phyloP scores from a whole-genome alignment of 495 filamentous ascomycete genomes.

The Neurospora cerealis region DNA sequence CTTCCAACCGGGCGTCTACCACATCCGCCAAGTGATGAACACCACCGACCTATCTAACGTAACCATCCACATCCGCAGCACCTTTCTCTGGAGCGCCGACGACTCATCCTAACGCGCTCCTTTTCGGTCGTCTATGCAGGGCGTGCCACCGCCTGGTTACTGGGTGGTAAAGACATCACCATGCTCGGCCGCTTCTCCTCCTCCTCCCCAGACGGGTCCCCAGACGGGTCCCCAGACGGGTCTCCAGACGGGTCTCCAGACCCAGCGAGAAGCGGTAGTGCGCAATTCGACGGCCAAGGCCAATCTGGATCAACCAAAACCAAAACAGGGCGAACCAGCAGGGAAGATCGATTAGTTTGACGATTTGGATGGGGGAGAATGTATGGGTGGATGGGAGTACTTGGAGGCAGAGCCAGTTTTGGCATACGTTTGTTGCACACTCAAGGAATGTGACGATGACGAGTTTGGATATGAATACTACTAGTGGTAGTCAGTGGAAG shows the following conservation, averaged over 20 bases:
- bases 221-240: too few species aligned
- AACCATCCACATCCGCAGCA: conserved; percentile 33
- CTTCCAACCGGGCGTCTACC: conserved; percentile 28
- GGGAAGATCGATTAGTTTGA: too few species aligned
- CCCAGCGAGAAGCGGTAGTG: conserved; percentile 13
- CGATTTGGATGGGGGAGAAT: too few species aligned
- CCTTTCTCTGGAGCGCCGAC: conserved; percentile 26
- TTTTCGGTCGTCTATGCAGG: conserved; percentile 28
- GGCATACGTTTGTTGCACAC: too few species aligned
- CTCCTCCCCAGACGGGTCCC: conserved; percentile 1
- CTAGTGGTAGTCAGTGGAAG: background rate
- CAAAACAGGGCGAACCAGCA: conserved; percentile 20
- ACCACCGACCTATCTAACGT: conserved; percentile 28
- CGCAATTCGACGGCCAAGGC: conserved; percentile 33
- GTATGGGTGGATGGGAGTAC: too few species aligned
- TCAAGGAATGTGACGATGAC: background rate
- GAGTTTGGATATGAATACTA: background rate
- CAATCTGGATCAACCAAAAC: conserved; percentile 36
- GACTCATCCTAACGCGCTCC: conserved; percentile 26
- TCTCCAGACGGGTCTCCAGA: too few species aligned
- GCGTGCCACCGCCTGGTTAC: conserved; percentile 29
- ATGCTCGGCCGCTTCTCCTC: conserved; percentile 18
- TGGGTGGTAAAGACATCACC: conserved; percentile 27
- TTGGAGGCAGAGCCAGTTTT: too few species aligned
- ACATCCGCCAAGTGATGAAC: conserved; percentile 37